Evolutionary conservation across 2,329 filamentous ascomycete species (phyloP).

Genomic region (Fusarium sp.): DNA sequence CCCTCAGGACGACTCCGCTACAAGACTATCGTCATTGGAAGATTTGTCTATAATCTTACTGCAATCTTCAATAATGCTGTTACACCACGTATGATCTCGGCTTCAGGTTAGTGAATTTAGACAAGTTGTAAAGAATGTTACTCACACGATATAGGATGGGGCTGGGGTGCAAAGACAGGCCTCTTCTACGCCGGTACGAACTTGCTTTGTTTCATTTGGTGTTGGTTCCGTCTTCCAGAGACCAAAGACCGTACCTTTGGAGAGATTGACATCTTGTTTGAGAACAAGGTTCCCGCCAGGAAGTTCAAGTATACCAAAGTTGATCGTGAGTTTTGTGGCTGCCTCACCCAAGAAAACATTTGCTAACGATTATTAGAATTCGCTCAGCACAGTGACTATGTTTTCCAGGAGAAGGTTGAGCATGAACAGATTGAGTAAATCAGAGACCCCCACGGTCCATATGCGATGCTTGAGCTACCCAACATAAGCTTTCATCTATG

Average conservation of each 20-base stretch:
- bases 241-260: slow-evolving; percentile 42
- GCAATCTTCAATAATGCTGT: neutral
- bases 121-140: neutral
- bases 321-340: slow-evolving; percentile 15
- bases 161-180: neutral
- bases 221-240: slow-evolving; percentile 44
- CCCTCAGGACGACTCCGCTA: neutral
- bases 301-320: slow-evolving; percentile 42
- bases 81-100: neutral
- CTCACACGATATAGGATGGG: slow-evolving; percentile 4
- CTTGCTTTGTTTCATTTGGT: slow-evolving; percentile 53
- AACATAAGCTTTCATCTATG: neutral
- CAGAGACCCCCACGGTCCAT: neutral
- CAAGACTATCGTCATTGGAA: neutral
- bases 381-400: neutral
- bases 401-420: neutral
- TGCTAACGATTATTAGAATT: neutral
- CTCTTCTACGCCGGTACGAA: slow-evolving; percentile 36
- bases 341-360: too few species aligned
- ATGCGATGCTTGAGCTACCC: neutral
- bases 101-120: neutral
- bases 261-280: slow-evolving; percentile 39
- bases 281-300: slow-evolving; percentile 31
- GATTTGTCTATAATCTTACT: neutral
- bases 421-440: neutral